These are phyloP conservation scores for Trichoderma sp. DNA, from an alignment of 2,329 filamentous ascomycete species.

Conservation along the genomic window DNA sequence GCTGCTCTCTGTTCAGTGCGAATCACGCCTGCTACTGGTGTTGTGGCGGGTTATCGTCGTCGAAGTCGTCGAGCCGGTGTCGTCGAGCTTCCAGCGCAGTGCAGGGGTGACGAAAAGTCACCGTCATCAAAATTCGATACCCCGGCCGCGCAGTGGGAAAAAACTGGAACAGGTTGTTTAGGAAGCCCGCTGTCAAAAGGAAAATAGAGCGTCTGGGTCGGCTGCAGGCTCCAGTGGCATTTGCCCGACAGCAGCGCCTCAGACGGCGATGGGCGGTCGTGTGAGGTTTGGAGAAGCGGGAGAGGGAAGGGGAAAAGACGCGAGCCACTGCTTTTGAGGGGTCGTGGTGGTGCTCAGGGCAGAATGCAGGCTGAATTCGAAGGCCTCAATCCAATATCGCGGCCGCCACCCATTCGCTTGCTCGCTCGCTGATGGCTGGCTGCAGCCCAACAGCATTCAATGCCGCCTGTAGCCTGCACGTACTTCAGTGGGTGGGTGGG, in stretches of 20 bases:
- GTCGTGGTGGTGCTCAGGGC: constrained; percentile 14
- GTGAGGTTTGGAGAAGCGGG: not conserved
- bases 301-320: not conserved
- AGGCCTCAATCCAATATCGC: constrained; percentile 8
- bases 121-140: constrained; percentile 25
- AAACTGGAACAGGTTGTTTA: not conserved
- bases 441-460: not conserved
- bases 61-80: constrained; percentile 18
- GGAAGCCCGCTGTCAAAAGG: constrained; percentile 16
- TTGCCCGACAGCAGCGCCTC: constrained; percentile 22
- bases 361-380: constrained; percentile 7
- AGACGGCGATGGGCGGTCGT: constrained; percentile 15
- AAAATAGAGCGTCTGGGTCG: not conserved
- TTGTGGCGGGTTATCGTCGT: constrained; percentile 17
- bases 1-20: not conserved
- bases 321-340: constrained; percentile 13
- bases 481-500: not conserved
- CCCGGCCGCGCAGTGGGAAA: constrained; percentile 16
- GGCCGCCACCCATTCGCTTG: not conserved
- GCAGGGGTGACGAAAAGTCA: constrained; percentile 17
- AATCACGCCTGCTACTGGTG: not conserved
- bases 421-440: not conserved
- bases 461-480: constrained; percentile 10
- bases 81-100: constrained; percentile 16
- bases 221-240: constrained; percentile 8